Conservation (phyloP, 2,329 filamentous ascomycete genomes). For the Exophiala sideris region DNA sequence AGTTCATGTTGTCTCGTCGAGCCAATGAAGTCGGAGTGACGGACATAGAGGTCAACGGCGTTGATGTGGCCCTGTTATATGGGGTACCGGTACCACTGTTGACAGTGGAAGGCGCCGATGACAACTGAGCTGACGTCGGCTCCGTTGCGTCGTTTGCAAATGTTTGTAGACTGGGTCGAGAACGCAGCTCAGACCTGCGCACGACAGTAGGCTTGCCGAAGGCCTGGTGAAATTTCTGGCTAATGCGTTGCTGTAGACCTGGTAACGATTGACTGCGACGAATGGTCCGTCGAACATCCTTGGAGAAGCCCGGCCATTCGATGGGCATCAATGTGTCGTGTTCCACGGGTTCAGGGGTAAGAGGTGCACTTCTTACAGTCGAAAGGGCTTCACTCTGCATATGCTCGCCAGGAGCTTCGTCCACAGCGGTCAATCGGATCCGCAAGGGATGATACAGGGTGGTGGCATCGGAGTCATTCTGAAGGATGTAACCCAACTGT, state of each 20-base stretch:
- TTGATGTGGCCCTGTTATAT: constrained; percentile 8
- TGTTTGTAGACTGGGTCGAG: constrained; percentile 26
- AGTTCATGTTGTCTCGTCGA: constrained; percentile 10
- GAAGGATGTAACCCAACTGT: constrained; percentile 5
- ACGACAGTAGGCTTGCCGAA: constrained; percentile 26
- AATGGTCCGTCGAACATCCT: not conserved
- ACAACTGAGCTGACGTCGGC: constrained; percentile 2
- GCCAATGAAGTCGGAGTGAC: constrained; percentile 15
- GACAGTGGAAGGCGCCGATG: constrained; percentile 21
- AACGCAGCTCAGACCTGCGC: constrained; percentile 17
- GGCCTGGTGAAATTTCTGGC: constrained; percentile 18
- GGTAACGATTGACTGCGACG: constrained; percentile 18
- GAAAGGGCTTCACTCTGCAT: not conserved
- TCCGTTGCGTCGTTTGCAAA: constrained; percentile 10
- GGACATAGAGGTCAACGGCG: constrained; percentile 22
- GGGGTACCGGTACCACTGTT: constrained; percentile 16
- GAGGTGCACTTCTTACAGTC: constrained; percentile 5
- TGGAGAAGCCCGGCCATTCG: not conserved
- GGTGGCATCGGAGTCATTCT: constrained; percentile 16
- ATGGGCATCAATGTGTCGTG: constrained; percentile 1
- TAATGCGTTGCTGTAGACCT: constrained; percentile 16
- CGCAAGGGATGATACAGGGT: constrained; percentile 16
- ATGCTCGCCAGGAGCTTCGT: constrained; percentile 1
- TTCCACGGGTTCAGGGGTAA: not conserved
- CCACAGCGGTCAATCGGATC: constrained; percentile 15